Evolutionary conservation across 306 rosid genomes (phyloP).

Genomic region (Rubus parviflorus): DNA sequence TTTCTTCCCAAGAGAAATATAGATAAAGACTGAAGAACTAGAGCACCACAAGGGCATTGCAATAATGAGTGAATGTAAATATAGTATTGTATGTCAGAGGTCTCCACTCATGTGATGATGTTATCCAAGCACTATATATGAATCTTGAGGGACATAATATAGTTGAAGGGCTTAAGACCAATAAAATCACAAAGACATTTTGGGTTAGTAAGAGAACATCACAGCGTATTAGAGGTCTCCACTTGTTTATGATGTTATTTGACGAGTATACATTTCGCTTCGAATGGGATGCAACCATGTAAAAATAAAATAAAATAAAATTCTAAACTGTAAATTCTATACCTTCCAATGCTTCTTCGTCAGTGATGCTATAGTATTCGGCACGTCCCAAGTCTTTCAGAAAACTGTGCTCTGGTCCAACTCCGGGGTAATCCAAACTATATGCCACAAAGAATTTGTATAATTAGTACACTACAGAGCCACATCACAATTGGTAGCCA

Average conservation of each 20-base stretch:
- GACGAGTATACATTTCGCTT: not conserved
- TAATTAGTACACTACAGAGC: constrained; percentile 17
- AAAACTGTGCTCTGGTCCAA: constrained; percentile 96
- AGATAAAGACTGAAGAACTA: not conserved
- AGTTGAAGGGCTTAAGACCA: not conserved
- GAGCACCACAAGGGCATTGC: not conserved
- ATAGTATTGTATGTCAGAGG: not conserved
- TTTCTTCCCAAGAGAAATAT: not conserved
- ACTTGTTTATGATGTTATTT: not conserved
- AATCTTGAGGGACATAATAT: not conserved
- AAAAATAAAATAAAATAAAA: not conserved
- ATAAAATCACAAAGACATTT: not conserved
- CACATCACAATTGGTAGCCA: constrained; percentile 7
- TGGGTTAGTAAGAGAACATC: not conserved
- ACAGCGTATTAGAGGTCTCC: not conserved
- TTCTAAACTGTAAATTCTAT: constrained; percentile 9
- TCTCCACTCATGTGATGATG: not conserved
- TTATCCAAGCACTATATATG: not conserved
- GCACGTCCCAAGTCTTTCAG: constrained; percentile 87
- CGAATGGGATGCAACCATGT: not conserved
- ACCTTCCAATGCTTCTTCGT: constrained; percentile 96
- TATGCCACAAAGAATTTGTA: constrained; percentile 18
- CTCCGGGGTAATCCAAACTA: constrained; percentile 99
- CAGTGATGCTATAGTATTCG: constrained; percentile 76
- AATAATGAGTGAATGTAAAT: not conserved